A percentile compares a stretch with the other conserved stretches of the same genome.
phyloP scores from a whole-genome alignment of 148 eudicot genomes.

The Linanthus parryae region DNA sequence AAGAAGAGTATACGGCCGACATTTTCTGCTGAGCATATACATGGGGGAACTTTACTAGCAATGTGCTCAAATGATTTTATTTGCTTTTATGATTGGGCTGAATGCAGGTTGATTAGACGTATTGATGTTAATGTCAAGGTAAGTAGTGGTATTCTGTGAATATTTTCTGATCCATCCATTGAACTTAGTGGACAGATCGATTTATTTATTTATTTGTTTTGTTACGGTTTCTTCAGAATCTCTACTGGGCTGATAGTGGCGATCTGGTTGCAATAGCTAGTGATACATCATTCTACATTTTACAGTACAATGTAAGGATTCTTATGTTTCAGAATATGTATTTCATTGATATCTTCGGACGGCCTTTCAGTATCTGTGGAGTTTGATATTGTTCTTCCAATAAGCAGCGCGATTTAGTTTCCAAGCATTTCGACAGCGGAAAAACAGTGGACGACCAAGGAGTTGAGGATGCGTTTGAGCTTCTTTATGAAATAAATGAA shows the following conservation, averaged over 20 bases:
- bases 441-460: conserved; percentile 85
- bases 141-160: conserved; percentile 30
- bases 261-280: conserved; percentile 96
- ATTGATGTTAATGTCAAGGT: conserved; percentile 96
- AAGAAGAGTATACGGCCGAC: conserved; percentile 90
- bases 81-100: conserved; percentile 98
- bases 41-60: conserved; percentile 85
- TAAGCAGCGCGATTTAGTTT: conserved; percentile 88
- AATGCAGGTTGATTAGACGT: conserved; percentile 84
- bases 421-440: conserved; percentile 84
- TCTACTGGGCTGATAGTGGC: conserved; percentile 99
- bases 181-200: not conserved
- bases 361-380: not conserved
- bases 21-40: conserved; percentile 90
- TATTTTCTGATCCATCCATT: no score
- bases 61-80: conserved; percentile 98
- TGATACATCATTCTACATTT: conserved; percentile 91
- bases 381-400: conserved; percentile 5
- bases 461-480: conserved; percentile 92
- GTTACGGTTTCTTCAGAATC: conserved; percentile 46
- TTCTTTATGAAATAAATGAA: conserved; percentile 90
- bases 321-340: not conserved
- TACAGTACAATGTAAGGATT: conserved; percentile 80
- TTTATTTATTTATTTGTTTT: conserved; percentile 9
- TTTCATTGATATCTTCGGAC: no score